Conservation (phyloP, 345 rosid species). For the Eucalyptus tenuipes region DNA sequence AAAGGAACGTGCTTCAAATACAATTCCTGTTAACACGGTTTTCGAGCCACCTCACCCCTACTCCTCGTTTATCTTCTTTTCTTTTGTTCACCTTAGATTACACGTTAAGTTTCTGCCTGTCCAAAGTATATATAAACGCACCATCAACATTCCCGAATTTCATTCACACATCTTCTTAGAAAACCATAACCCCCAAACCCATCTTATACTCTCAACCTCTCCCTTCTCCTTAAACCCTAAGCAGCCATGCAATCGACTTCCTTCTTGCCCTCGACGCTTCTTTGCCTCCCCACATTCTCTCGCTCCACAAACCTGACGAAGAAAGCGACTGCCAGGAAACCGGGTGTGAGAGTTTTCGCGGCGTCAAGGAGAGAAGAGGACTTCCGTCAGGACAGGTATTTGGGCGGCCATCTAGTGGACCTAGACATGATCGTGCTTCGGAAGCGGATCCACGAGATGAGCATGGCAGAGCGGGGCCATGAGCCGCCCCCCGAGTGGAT, state of each 20-base stretch:
- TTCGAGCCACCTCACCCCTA: neutral
- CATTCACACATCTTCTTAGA: neutral
- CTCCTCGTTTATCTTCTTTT: neutral
- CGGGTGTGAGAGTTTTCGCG: neutral
- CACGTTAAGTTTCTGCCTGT: too few relatives aligned
- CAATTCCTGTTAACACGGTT: neutral
- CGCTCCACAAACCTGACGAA: neutral
- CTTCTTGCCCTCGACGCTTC: neutral
- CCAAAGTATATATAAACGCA: neutral
- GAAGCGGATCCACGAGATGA: constrained; percentile 22
- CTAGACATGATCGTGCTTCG: constrained; percentile 20
- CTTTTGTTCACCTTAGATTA: neutral
- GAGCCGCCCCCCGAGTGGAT: constrained; percentile 26
- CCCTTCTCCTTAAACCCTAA: neutral
- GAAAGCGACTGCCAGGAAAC: neutral
- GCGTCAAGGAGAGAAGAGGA: neutral
- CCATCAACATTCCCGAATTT: neutral
- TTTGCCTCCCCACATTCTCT: neutral
- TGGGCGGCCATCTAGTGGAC: constrained; percentile 8
- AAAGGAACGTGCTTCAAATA: neutral
- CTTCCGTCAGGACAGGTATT: neutral
- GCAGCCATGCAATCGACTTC: neutral
- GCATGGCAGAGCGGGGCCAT: constrained; percentile 10
- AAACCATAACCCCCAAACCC: neutral
- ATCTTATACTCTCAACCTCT: neutral